Conservation (phyloP, 2,329 filamentous ascomycete species). For the Didymella pinodella region DNA sequence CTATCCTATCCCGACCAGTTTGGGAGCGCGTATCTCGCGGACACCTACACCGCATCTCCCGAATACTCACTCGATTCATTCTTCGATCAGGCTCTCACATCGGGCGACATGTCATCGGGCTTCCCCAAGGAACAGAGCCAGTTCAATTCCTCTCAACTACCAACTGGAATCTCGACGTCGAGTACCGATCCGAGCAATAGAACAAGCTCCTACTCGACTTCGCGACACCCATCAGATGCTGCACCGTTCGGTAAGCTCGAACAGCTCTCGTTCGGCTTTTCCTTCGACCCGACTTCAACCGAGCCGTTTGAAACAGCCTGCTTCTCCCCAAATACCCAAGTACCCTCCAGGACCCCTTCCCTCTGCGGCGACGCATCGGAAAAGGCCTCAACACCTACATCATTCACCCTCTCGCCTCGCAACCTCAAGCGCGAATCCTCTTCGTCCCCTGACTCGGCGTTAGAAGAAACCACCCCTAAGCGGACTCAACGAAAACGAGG, state of each 20-base stretch:
- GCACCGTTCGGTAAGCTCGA: slow-evolving; percentile 34
- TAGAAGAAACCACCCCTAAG: slow-evolving; percentile 35
- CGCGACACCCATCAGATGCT: slow-evolving; percentile 29
- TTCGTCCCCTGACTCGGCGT: slow-evolving; percentile 26
- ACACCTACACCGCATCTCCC: slow-evolving; percentile 33
- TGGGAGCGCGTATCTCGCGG: slow-evolving; percentile 37
- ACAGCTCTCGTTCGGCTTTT: slow-evolving; percentile 28
- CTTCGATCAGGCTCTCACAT: slow-evolving; percentile 41
- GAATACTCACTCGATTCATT: slow-evolving; percentile 40
- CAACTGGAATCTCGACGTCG: slow-evolving; percentile 25
- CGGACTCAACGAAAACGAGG: slow-evolving; percentile 43
- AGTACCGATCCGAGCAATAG: slow-evolving; percentile 22
- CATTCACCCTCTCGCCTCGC: slow-evolving; percentile 37
- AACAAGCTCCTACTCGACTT: slow-evolving; percentile 20
- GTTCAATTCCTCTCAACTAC: slow-evolving; percentile 29
- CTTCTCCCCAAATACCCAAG: slow-evolving; percentile 28
- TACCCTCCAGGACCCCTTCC: slow-evolving; percentile 44
- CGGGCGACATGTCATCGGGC: slow-evolving; percentile 30
- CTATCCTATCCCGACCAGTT: slow-evolving; percentile 35
- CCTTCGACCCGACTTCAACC: slow-evolving; percentile 28
- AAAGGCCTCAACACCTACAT: slow-evolving; percentile 27
- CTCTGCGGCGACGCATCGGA: slow-evolving; percentile 42
- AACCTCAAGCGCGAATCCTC: slow-evolving; percentile 45
- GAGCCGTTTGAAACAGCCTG: slow-evolving; percentile 27
- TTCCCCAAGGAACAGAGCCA: slow-evolving; percentile 29